phyloP scores from a whole-genome alignment of 1,139 yeast species.

The Insectozyma bohioensis region DNA sequence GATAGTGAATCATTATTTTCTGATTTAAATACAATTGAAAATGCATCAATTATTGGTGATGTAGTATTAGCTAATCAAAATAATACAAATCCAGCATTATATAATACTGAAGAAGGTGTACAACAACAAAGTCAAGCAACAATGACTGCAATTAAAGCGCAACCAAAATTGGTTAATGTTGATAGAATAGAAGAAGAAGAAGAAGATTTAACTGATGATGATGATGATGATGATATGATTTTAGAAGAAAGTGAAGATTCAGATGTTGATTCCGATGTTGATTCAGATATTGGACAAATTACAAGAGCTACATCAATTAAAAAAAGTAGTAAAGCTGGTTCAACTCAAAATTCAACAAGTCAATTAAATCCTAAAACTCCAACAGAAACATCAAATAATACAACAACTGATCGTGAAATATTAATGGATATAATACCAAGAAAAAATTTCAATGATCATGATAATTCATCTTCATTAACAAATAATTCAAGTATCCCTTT shows the following conservation, averaged over 20 bases:
- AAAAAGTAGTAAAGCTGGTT: no score
- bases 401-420: conserved; percentile 15
- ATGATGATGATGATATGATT: conserved; percentile 15
- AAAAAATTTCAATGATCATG: no score
- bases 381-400: background rate
- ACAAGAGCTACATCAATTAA: conserved; percentile 44
- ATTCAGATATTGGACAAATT: conserved; percentile 49
- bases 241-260: conserved; percentile 20
- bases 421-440: conserved; percentile 13
- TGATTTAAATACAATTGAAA: conserved; percentile 51
- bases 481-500: conserved; percentile 7
- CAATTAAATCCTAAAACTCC: no score
- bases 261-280: conserved; percentile 43
- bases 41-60: conserved; percentile 57
- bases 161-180: conserved; percentile 63
- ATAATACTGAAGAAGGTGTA: conserved; percentile 3
- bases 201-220: conserved; percentile 38
- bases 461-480: no score
- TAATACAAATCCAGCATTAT: conserved; percentile 7
- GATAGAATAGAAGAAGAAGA: conserved; percentile 52
- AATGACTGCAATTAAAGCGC: conserved; percentile 70
- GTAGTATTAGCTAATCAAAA: conserved; percentile 31
- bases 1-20: conserved; percentile 53
- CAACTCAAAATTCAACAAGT: no score
- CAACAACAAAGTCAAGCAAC: conserved; percentile 24